Percentiles rank a stretch among this genome's conserved stretches.
These are phyloP conservation scores for Dryas drummondii DNA, from an alignment of 306 rosid genomes.

Conservation along the genomic window DNA sequence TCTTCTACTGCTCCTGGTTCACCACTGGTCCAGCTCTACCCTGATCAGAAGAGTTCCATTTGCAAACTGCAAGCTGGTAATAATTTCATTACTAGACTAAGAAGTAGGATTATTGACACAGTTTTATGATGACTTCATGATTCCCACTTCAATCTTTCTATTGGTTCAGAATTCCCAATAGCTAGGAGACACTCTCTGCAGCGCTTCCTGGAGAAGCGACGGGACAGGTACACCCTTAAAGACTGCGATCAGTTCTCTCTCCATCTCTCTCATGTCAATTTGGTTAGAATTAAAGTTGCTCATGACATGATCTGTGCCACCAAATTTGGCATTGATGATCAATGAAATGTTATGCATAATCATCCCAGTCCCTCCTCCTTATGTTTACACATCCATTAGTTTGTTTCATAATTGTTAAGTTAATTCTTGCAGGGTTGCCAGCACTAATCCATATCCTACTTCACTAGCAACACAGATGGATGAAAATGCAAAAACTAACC, in stretches of 20 bases:
- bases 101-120: background rate
- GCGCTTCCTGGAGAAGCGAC: slow-evolving; percentile 73
- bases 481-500: slow-evolving; percentile 20
- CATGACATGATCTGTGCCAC: background rate
- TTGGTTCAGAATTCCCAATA: slow-evolving; percentile 64
- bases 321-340: background rate
- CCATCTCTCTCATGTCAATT: background rate
- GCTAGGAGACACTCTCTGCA: slow-evolving; percentile 79
- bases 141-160: slow-evolving; percentile 3
- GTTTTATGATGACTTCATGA: background rate
- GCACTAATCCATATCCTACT: slow-evolving; percentile 53
- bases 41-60: slow-evolving; percentile 53
- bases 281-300: background rate
- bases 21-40: slow-evolving; percentile 39
- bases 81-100: slow-evolving; percentile 10
- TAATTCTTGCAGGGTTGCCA: slow-evolving; percentile 47
- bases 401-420: slow-evolving; percentile 7
- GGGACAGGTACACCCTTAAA: slow-evolving; percentile 46
- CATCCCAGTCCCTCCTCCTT: background rate
- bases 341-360: background rate
- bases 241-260: background rate
- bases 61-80: slow-evolving; percentile 61
- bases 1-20: slow-evolving; percentile 45
- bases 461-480: slow-evolving; percentile 28
- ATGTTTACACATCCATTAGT: background rate